Base-by-base conservation (phyloP, 2,329 filamentous ascomycete genomes). In the Aureobasidium mangrovei region DNA sequence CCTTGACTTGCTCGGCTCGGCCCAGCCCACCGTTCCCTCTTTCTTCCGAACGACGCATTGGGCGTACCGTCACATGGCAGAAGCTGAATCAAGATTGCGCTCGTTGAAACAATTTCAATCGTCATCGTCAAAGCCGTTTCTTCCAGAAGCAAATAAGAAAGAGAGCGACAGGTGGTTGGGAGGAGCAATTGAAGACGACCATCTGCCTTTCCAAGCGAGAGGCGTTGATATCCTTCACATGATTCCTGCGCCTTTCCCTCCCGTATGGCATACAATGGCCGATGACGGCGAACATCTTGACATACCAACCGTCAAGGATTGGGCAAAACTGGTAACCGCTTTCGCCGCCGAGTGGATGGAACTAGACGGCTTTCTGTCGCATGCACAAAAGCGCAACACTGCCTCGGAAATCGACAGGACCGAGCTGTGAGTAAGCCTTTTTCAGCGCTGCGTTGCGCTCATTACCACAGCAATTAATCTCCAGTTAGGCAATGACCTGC, bases 271-370 rank as follows among this genome's bases (percentile, higher is more conserved):
- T 71, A 85, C 77, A 1, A 82, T 90, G 63, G 73, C 83, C 0
- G 93, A 98, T 65, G 85, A 95, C 62, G 91, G 82, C 2, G 83
- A 84, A 60, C 86, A 97, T 70, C 72, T 98, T 54, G 89, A 98
- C 68, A 73, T 85, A 60, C 75, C 81, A 7, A 91, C 87, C 0
- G 81, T 91, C 35, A 80, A 86, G 62, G 93, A 98, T 69, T 98
- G 93, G 93, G 82, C 86, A 18, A 83, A 80, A 67, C 84, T 98
- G 46, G 76, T 91, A 5, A 85, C 86, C 0, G 91, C 83, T 0
- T 98, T 97, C 72, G 80, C 83, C 33, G 84, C 87, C 0, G 91
- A 97, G 70, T 97, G 91, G 90, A 81, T 97, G 80, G 91, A 95
- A 60, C 70, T 97, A 57, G 82, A 84, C 59, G 80, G 75, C 1